Evolutionary conservation across 2,329 filamentous ascomycete species (phyloP), one percentile per base, ranked within the genome.

Genomic region (Colletotrichum musae): DNA sequence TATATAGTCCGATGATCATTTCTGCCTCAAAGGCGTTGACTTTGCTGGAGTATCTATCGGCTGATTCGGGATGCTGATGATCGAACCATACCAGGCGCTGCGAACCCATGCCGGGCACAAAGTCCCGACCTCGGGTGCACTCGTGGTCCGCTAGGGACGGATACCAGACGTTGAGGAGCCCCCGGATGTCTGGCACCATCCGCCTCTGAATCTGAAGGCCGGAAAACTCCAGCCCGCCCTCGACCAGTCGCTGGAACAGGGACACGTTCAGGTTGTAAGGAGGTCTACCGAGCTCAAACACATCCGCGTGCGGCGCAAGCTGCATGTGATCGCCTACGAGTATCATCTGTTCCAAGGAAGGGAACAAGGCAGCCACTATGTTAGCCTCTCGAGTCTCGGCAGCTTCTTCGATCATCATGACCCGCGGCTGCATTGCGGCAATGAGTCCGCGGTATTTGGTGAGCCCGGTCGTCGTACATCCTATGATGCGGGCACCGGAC

Each of bases 311-410:
- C 0, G 91, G 93, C 10, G 90, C 88, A 2, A 97, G 83, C 75
- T 97, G 94, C 77, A 93, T 88, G 73, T 97, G 94, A 75, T 97
- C 94, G 1, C 94, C 94, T 0, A 97, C 83, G 0, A 89, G 79
- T 5, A 89, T 81, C 0, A 89, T 78, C 64, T 89, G 87, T 54
- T 89, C 81, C 2, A 89, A 75, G 1, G 82, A 85, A 3, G 82
- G 82, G 45, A 86, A 85, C 7, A 88, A 73, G 0, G 85, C 86
- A 0, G 86, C 86, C 0, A 83, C 79, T 45, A 89, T 85, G 58
- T 86, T 87, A 6, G 89, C 88, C 75, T 93, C 92, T 6, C 91
- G 86, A 0, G 91, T 92, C 76, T 97, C 93, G 0, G 93, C 94
- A 0, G 93, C 92, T 80, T 96, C 92, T 82, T 96, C 92, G 57